Evolutionary conservation across 805 yeast genomes (phyloP), one percentile per base, ranked within the genome.

Genomic region (Candida patagonica): DNA sequence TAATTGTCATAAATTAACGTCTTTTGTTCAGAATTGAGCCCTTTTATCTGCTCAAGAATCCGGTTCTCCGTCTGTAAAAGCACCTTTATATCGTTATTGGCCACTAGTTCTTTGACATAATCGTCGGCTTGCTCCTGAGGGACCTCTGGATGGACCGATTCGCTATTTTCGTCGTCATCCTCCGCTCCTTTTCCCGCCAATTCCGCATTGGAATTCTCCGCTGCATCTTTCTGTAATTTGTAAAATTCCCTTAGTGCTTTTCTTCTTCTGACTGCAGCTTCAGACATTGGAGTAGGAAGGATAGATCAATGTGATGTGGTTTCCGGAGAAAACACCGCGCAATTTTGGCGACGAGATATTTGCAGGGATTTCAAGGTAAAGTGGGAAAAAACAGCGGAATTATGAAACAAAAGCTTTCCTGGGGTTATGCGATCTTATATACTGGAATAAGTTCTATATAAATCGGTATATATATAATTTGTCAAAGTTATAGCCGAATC

Each of bases 1-100:
- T 61, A 61, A 44, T 61, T 61, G 46, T 61, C 59, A 45, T 61
- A 62, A 6, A 61, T 63, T 4, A 61, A 51, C 19, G 64, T 61
- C 45, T 62, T 62, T 37, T 61, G 64, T 26, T 60, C 61, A 40
- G 60, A 53, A 29, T 60, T 59, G 20, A 61, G 51, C 7, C 56
- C 50, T 15, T 54, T 48, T 10, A 55, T 46, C 32, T 60, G 60
- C 23, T 40, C 41, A 16, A 48, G 35, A 26, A 61, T 50, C 38
- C 46, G 48, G 37, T 50, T 53, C 22, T 52, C 56, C 4, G 50
- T 42, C 33, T 46, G 44, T 6, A 58, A 42, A 15, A 61, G 43
- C 6, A 40, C 43, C 26, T 50, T 42, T 10, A 59, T 36, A 20
- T 49, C 48, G 35, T 47, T 43, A 9, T 45, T 37, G 23, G 38